Conservation (phyloP, 2,329 filamentous ascomycete species). For the Colletotrichum siamense region DNA sequence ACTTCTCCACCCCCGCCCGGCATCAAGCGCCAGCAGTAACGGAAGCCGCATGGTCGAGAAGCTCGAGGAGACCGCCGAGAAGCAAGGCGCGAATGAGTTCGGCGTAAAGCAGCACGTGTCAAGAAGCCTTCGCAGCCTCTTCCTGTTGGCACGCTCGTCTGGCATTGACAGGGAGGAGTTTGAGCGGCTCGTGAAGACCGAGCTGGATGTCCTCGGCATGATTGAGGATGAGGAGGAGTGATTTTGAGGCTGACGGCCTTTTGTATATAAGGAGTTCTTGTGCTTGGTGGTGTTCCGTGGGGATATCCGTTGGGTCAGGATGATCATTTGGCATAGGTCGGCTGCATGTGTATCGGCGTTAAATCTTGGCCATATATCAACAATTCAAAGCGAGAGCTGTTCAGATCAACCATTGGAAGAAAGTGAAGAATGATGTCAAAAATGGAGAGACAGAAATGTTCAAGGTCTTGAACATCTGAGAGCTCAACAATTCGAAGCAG, state of each 20-base stretch:
- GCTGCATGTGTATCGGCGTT: constrained; percentile 15
- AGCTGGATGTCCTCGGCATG: constrained; percentile 73
- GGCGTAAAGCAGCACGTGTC: constrained; percentile 82
- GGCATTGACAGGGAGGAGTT: constrained; percentile 81
- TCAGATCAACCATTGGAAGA: background rate
- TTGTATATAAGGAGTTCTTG: constrained; percentile 8
- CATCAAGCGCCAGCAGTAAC: constrained; percentile 63
- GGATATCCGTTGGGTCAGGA: constrained; percentile 11
- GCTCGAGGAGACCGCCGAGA: constrained; percentile 61
- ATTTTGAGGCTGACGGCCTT: background rate
- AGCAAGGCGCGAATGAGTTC: constrained; percentile 69
- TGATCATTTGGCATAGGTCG: constrained; percentile 10
- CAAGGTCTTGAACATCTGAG: background rate
- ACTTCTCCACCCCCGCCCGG: constrained; percentile 62
- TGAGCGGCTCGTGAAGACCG: constrained; percentile 71
- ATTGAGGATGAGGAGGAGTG: constrained; percentile 61
- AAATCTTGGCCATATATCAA: background rate
- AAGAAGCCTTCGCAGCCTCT: constrained; percentile 79
- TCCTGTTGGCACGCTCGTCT: constrained; percentile 69
- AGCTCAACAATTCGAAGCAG: background rate
- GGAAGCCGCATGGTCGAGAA: constrained; percentile 65
- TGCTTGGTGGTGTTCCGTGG: constrained; percentile 11
- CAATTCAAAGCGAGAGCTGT: background rate
- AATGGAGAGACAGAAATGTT: background rate
- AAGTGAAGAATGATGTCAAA: background rate